phyloP scores from a whole-genome alignment of 2,329 filamentous ascomycete species.

The Dendryphion nanum region DNA sequence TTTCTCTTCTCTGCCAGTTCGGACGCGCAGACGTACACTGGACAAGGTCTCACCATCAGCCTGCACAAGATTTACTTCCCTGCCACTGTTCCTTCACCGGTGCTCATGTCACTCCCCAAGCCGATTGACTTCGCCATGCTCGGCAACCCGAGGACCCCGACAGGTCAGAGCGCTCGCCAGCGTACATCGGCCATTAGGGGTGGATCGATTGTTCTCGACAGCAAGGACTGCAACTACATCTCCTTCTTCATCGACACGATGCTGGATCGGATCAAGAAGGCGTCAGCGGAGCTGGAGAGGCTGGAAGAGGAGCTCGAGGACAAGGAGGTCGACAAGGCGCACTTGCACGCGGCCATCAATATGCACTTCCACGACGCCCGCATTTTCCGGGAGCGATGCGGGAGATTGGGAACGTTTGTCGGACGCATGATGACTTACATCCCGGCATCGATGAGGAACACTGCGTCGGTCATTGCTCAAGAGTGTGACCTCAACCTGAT shows the following conservation, averaged over 20 bases:
- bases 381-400: neutral
- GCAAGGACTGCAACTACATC: conserved; percentile 6
- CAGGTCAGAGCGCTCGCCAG: neutral
- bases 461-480: neutral
- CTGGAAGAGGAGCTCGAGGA: conserved; percentile 5
- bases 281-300: neutral
- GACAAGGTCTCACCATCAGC: neutral
- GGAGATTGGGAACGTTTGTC: neutral
- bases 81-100: neutral
- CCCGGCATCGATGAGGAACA: neutral
- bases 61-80: conserved; percentile 5
- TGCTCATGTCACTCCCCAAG: conserved; percentile 1
- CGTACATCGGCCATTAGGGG: neutral
- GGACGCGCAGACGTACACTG: conserved; percentile 6
- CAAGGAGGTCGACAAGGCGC: conserved; percentile 2
- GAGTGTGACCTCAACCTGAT: neutral
- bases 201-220: neutral
- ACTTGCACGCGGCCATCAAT: conserved; percentile 3
- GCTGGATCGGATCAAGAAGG: neutral
- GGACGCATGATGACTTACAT: neutral
- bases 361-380: neutral
- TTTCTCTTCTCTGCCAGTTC: neutral
- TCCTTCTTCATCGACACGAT: conserved; percentile 7
- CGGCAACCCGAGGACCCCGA: neutral
- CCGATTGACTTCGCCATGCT: neutral